Evolutionary conservation across 2,329 filamentous ascomycete genomes (phyloP).

Genomic region (Fusarium nurragi): DNA sequence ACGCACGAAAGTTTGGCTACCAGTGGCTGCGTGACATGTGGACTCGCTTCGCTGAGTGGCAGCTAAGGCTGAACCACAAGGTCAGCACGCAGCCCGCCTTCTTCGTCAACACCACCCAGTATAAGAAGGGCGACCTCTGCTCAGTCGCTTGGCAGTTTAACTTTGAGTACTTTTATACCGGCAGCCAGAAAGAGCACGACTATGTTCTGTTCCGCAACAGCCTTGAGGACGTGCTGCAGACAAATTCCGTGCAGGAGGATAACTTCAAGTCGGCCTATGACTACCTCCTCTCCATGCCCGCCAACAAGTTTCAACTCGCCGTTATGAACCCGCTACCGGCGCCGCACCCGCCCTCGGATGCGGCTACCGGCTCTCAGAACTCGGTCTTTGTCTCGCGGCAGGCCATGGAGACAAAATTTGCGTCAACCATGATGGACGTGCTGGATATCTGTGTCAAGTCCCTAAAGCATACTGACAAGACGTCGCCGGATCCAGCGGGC

Average conservation of each 20-base stretch:
- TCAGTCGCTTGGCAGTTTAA: background rate
- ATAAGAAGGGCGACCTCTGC: background rate
- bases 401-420: background rate
- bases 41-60: conserved; percentile 1
- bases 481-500: background rate
- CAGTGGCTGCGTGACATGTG: conserved; percentile 3
- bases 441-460: background rate
- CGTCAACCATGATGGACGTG: conserved; percentile 8
- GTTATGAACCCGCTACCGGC: background rate
- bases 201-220: background rate
- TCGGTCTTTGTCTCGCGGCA: conserved; percentile 6
- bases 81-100: conserved; percentile 8
- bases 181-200: background rate
- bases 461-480: background rate
- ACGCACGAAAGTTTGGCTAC: background rate
- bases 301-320: background rate
- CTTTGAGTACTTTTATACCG: conserved; percentile 3
- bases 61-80: background rate
- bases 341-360: background rate
- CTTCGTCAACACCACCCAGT: background rate
- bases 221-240: background rate
- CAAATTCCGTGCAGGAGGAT: background rate
- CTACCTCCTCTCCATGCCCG: background rate
- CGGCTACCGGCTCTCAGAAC: conserved; percentile 3
- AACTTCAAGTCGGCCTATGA: conserved; percentile 3